Conservation (phyloP, 2,329 filamentous ascomycete species). For the Fusarium sp. region DNA sequence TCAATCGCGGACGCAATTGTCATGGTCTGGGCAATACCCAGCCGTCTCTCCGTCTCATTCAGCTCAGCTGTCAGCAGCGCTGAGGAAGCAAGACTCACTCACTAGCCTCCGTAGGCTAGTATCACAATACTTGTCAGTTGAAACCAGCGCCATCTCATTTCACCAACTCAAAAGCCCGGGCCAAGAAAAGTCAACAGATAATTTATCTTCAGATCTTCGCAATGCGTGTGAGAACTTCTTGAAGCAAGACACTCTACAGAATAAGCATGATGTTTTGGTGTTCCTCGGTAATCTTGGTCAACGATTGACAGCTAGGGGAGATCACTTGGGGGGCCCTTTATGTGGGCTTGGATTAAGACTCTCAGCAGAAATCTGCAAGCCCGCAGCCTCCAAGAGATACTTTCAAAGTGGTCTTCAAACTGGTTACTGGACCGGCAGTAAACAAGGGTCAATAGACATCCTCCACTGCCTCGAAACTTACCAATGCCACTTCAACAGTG, state of each 20-base stretch:
- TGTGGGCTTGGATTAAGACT: slow-evolving; percentile 45
- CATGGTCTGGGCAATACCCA: slow-evolving; percentile 6
- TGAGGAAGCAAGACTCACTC: slow-evolving; percentile 42
- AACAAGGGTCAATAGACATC: slow-evolving; percentile 34
- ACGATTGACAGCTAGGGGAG: slow-evolving; percentile 41
- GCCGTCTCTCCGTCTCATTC: not conserved
- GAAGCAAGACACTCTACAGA: not conserved
- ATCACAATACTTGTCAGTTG: slow-evolving; percentile 40
- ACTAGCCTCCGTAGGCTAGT: slow-evolving; percentile 46
- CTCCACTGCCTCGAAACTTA: slow-evolving; percentile 34
- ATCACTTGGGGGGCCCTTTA: slow-evolving; percentile 42
- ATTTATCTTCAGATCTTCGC: slow-evolving; percentile 38
- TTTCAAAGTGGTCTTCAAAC: slow-evolving; percentile 35
- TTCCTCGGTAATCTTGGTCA: slow-evolving; percentile 55
- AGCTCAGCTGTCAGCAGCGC: slow-evolving; percentile 26
- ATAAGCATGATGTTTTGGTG: slow-evolving; percentile 40
- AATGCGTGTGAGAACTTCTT: slow-evolving; percentile 37
- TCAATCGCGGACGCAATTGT: slow-evolving; percentile 39
- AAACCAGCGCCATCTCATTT: slow-evolving; percentile 35
- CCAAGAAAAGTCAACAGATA: not conserved
- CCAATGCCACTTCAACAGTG: slow-evolving; percentile 7
- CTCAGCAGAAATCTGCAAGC: slow-evolving; percentile 43
- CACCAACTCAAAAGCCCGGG: not conserved
- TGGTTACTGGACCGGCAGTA: slow-evolving; percentile 15
- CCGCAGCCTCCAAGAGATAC: slow-evolving; percentile 40